Evolutionary conservation across 1,284 basidiomycete genomes (phyloP), one percentile per base, ranked within the genome.

Genomic region (Moesziomyces sp.): DNA sequence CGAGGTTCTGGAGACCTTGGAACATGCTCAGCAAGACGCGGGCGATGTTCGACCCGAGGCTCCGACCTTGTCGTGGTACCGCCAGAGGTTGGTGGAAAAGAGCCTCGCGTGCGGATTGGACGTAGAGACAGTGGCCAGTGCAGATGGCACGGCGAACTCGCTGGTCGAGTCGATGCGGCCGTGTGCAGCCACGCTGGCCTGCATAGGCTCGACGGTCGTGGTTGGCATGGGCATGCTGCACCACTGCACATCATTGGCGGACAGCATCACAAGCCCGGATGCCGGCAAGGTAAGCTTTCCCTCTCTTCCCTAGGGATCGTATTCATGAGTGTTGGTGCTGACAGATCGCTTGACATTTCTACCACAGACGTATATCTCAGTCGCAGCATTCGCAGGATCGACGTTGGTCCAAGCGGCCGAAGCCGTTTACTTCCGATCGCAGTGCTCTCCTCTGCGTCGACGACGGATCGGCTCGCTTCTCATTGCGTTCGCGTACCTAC

Each of bases 401-500:
- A 26, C 56, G 24, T 18, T 53, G 5, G 21, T 58, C 6, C 52
- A 59, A 7, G 11, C 33, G 6, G 24, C 38, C 13, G 38, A 10
- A 18, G 46, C 52, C 1, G 2, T 26, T 5, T n/a, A 51, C 19
- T 38, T 60, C 7, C 60, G 60, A 30, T 61, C 51, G 14, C 52
- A 45, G 5, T 28, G 23, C 58, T 30, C 55, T 16, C 9, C 24
- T 19, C 30, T 46, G 23, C 61, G 49, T 9, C 23, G 49, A 9
- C 56, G 52, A n/a, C 58, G 60, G 10, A 56, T 76, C 23, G 73
- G 57, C 46, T 42, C 56, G n/a, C 70, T 74, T n/a, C 47, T 81
- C 19, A 65, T 74, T 19, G 69, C 76, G 8, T 77, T 83, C 47
- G 64, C 77, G 21, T 66, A 78, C 11, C 61, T 83, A 3, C 66